Percentiles rank a stretch among this genome's conserved stretches.
Conservation (phyloP, 78 protist species). For the Andalucia godoyi region DNA sequence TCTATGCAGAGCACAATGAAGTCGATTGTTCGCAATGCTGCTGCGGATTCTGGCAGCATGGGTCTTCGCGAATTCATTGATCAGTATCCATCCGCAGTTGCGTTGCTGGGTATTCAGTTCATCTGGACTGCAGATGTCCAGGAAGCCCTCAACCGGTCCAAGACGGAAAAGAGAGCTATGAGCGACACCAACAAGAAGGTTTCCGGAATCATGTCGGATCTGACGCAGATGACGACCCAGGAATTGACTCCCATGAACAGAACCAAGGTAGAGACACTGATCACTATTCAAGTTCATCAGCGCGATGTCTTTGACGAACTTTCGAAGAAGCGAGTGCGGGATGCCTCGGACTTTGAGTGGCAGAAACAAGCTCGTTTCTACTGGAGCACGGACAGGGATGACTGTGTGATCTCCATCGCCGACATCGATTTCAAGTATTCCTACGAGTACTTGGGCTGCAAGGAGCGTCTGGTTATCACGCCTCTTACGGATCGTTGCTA, state of each 20-base stretch:
- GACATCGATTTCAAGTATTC: slow-evolving; percentile 61
- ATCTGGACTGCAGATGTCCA: slow-evolving; percentile 60
- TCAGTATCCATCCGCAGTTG: slow-evolving; percentile 50
- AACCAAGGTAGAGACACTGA: slow-evolving; percentile 64
- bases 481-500: slow-evolving; percentile 84
- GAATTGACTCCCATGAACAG: neutral
- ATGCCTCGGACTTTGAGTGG: slow-evolving; percentile 68
- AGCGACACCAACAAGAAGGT: neutral
- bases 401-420: slow-evolving; percentile 30
- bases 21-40: neutral
- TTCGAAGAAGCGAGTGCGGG: neutral
- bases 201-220: neutral
- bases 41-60: slow-evolving; percentile 6
- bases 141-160: slow-evolving; percentile 24
- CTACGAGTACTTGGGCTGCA: slow-evolving; percentile 75
- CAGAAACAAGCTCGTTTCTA: slow-evolving; percentile 64
- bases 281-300: slow-evolving; percentile 82
- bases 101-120: slow-evolving; percentile 60
- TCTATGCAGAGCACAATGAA: slow-evolving; percentile 26
- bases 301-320: slow-evolving; percentile 40
- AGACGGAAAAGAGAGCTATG: neutral
- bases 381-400: slow-evolving; percentile 39
- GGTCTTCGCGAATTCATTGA: slow-evolving; percentile 9
- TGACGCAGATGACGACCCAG: slow-evolving; percentile 32
- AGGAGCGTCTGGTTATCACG: slow-evolving; percentile 76